Percentiles rank a stretch among this genome's conserved stretches.
Conservation (phyloP, 2,329 filamentous ascomycete genomes). For the Capronia epimyces region DNA sequence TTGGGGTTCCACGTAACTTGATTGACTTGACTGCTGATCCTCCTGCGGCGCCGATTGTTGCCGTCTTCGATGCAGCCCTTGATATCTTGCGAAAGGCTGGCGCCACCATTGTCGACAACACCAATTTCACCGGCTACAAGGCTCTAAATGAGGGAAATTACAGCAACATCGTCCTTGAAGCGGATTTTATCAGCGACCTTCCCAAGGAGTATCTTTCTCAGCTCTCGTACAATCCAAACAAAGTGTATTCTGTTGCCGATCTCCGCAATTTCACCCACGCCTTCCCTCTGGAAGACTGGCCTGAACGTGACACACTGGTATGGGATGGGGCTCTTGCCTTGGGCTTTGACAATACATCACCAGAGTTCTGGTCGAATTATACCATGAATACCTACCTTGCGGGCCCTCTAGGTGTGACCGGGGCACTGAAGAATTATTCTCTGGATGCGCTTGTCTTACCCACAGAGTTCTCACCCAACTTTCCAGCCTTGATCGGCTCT, state of each 20-base stretch:
- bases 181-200: conserved; percentile 58
- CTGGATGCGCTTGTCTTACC: conserved; percentile 61
- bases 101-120: conserved; percentile 55
- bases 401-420: conserved; percentile 56
- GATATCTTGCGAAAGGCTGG: conserved; percentile 50
- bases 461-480: conserved; percentile 43
- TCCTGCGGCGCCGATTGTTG: conserved; percentile 41
- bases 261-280: conserved; percentile 53
- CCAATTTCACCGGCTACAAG: conserved; percentile 55
- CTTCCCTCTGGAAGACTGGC: conserved; percentile 54
- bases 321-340: conserved; percentile 51
- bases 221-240: conserved; percentile 54
- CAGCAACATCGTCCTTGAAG: conserved; percentile 44
- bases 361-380: conserved; percentile 54
- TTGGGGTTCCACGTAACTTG: conserved; percentile 60
- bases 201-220: conserved; percentile 52
- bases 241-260: conserved; percentile 49
- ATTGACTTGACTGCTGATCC: conserved; percentile 38
- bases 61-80: conserved; percentile 54
- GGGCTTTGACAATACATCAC: conserved; percentile 56
- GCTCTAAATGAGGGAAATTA: conserved; percentile 30
- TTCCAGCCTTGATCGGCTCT: conserved; percentile 53
- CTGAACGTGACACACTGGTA: conserved; percentile 51
- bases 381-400: conserved; percentile 51
- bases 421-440: conserved; percentile 52